phyloP scores from a whole-genome alignment of 2,329 filamentous ascomycete species.

The Diaporthe australafricana region DNA sequence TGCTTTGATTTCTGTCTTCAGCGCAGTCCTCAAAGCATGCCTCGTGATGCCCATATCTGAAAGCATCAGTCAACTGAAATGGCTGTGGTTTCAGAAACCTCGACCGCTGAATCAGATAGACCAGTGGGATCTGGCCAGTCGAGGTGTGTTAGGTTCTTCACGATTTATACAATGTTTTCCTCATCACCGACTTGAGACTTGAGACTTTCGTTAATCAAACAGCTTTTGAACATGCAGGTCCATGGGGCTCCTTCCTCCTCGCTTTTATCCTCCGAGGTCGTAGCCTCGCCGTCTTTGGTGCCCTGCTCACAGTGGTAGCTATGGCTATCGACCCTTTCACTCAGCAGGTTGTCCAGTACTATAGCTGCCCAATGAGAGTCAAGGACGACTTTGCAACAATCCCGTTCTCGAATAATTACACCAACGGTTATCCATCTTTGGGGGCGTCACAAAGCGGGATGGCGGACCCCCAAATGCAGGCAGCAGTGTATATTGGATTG shows the following conservation, averaged over 20 bases:
- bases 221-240: background rate
- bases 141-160: background rate
- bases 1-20: constrained; percentile 9
- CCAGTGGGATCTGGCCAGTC: background rate
- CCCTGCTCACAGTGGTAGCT: background rate
- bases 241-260: constrained; percentile 16
- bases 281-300: background rate
- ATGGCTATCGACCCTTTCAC: constrained; percentile 14
- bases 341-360: constrained; percentile 6
- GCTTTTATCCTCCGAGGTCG: background rate
- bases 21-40: background rate
- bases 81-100: background rate
- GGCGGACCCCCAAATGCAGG: background rate
- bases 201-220: too few species aligned
- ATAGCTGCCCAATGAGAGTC: background rate
- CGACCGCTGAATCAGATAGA: background rate
- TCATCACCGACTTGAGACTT: background rate
- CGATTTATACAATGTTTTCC: too few species aligned
- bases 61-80: constrained; percentile 8
- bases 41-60: constrained; percentile 1
- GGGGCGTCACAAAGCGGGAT: background rate
- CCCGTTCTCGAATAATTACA: background rate
- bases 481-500: background rate
- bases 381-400: background rate
- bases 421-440: background rate